These are phyloP conservation scores for Diplodia intermedia DNA, from an alignment of 2,329 filamentous ascomycete species.

Conservation along the genomic window DNA sequence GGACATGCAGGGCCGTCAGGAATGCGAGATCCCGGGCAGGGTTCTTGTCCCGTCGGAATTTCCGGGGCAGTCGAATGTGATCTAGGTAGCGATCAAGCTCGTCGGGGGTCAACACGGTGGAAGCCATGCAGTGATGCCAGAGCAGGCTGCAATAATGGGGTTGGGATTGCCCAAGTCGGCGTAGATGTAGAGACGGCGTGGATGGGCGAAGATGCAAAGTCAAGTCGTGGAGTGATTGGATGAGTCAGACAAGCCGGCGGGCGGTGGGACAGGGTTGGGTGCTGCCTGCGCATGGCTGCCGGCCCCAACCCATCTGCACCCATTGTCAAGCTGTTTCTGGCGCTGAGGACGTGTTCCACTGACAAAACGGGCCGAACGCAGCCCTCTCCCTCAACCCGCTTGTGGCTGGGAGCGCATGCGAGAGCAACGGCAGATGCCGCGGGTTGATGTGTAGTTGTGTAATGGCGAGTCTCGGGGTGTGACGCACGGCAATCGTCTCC, in stretches of 20 bases:
- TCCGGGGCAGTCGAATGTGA: constrained; percentile 43
- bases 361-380: neutral
- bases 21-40: constrained; percentile 30
- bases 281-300: neutral
- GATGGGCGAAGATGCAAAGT: neutral
- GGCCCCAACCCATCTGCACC: neutral
- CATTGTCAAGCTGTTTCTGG: neutral
- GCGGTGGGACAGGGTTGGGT: too few species aligned
- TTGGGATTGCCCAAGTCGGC: neutral
- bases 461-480: neutral
- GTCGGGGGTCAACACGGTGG: constrained; percentile 33
- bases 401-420: neutral
- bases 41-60: constrained; percentile 35
- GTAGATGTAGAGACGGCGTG: neutral
- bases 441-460: too few species aligned
- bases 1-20: constrained; percentile 36
- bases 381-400: neutral
- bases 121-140: neutral
- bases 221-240: neutral
- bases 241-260: constrained; percentile 8
- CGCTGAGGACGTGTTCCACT: neutral
- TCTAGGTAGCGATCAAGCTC: constrained; percentile 46
- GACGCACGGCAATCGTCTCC: neutral
- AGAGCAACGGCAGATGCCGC: neutral
- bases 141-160: neutral